Base-by-base conservation (phyloP, 805 yeast species). In the Ogataea nonfermentans region DNA sequence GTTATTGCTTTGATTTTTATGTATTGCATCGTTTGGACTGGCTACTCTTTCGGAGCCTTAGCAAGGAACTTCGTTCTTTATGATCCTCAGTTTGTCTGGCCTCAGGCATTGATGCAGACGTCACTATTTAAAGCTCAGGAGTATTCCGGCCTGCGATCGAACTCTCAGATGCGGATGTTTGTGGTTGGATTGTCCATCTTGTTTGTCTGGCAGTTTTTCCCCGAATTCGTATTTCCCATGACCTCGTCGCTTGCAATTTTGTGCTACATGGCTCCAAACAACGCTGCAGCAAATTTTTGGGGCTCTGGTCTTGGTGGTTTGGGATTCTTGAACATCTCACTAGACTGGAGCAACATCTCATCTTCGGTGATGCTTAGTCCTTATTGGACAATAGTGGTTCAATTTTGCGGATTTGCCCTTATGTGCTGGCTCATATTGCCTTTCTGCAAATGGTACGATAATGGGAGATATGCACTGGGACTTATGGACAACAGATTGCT, bases 271-370 rank as follows among this genome's bases (percentile, higher is more conserved):
- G 73, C 75, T 0, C 78, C 79, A 0, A 37, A 57, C 22, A 73
- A 65, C 46, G 46, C 52, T 8, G 57, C 57, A 0, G 45, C 67
- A 9, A 72, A 71, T 40, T 74, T 74, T 43, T 48, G 73, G 8
- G 78, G 78, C 4, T 67, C 74, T n/a, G 78, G 78, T 0, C 49
- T 74, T 35, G 78, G 78, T 2, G 78, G 78, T 1, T 64, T 72
- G 65, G 78, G 78, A 5, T 53, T 74, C 24, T 51, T 73, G 40
- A 74, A 74, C 44, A 55, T 73, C 16, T 60, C 77, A 1, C 57
- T 74, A 23, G 78, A 74, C 44, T 74, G 79, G 78, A 70, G 76
- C 38, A 74, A 74, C 46, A 71, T 74, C 36, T 70, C 78, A 1
- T 71, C 76, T 0, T 52, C 60, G 6, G 74, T 74, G 29, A 68